These are phyloP conservation scores for Mycocentrospora acerina DNA, from an alignment of 2,329 filamentous ascomycete genomes.

Conservation along the genomic window DNA sequence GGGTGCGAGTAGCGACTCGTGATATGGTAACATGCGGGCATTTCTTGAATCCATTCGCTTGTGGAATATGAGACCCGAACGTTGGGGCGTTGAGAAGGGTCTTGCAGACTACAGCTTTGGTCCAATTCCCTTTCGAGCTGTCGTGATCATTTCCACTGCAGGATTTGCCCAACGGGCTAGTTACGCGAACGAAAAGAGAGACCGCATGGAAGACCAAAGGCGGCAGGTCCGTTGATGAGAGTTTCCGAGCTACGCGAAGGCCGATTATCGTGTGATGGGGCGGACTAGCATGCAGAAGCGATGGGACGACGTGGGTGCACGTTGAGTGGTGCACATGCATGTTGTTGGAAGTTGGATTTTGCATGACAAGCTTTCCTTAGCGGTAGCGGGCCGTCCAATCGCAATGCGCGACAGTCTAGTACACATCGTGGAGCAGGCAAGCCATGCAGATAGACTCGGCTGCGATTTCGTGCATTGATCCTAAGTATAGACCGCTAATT, in stretches of 20 bases:
- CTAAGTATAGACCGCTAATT: constrained; percentile 40
- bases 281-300: constrained; percentile 32
- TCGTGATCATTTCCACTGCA: constrained; percentile 39
- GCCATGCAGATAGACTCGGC: constrained; percentile 20
- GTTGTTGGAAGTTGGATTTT: constrained; percentile 30
- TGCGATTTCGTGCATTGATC: constrained; percentile 20
- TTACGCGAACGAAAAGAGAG: constrained; percentile 23
- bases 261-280: constrained; percentile 30
- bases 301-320: constrained; percentile 27
- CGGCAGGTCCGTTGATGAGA: constrained; percentile 35
- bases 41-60: constrained; percentile 23
- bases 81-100: constrained; percentile 16
- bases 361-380: constrained; percentile 42
- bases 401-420: constrained; percentile 20
- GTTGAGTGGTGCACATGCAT: constrained; percentile 32
- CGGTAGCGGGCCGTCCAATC: constrained; percentile 26
- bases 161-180: constrained; percentile 24
- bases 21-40: constrained; percentile 19
- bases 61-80: constrained; percentile 22
- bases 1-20: constrained; percentile 27
- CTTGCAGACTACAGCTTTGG: constrained; percentile 19
- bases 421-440: constrained; percentile 20
- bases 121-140: constrained; percentile 24
- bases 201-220: constrained; percentile 27
- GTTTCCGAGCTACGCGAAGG: constrained; percentile 26